Evolutionary conservation across 768 basidiomycete species (phyloP).

Genomic region (Kwoniella newhampshirensis): DNA sequence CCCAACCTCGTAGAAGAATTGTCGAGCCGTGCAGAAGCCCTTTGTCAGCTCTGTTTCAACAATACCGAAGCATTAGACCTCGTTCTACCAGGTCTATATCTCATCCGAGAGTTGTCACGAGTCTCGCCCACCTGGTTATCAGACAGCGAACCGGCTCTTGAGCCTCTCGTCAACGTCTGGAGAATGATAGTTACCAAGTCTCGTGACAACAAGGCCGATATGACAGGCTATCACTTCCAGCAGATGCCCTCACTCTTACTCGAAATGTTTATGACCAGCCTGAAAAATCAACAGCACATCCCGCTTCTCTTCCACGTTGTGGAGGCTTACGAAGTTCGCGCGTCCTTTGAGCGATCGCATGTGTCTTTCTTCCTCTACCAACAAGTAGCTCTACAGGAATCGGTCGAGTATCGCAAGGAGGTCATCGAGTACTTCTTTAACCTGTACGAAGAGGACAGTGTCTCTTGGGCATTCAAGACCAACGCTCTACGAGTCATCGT

Average conservation of each 20-base stretch:
- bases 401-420: conserved; percentile 68
- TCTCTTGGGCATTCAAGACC: conserved; percentile 72
- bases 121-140: conserved; percentile 70
- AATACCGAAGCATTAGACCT: conserved; percentile 57
- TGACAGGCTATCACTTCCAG: conserved; percentile 42
- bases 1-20: conserved; percentile 59
- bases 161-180: conserved; percentile 75
- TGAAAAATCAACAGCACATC: conserved; percentile 68
- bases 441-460: conserved; percentile 69
- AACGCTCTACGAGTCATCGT: conserved; percentile 69
- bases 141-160: conserved; percentile 63
- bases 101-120: conserved; percentile 73
- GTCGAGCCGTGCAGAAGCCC: conserved; percentile 44
- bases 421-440: conserved; percentile 78
- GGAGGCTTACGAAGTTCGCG: conserved; percentile 72
- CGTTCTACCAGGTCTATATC: conserved; percentile 68
- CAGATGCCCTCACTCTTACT: conserved; percentile 62
- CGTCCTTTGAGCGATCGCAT: conserved; percentile 76
- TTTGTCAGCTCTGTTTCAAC: conserved; percentile 53
- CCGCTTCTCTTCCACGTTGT: conserved; percentile 87
- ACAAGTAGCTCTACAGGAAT: conserved; percentile 73
- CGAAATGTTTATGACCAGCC: conserved; percentile 67
- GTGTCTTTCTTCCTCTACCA: conserved; percentile 81
- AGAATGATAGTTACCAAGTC: conserved; percentile 51
- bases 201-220: conserved; percentile 34